Evolutionary conservation across 2,329 filamentous ascomycete species (phyloP).

Genomic region (Zymoseptoria pseudotritici): DNA sequence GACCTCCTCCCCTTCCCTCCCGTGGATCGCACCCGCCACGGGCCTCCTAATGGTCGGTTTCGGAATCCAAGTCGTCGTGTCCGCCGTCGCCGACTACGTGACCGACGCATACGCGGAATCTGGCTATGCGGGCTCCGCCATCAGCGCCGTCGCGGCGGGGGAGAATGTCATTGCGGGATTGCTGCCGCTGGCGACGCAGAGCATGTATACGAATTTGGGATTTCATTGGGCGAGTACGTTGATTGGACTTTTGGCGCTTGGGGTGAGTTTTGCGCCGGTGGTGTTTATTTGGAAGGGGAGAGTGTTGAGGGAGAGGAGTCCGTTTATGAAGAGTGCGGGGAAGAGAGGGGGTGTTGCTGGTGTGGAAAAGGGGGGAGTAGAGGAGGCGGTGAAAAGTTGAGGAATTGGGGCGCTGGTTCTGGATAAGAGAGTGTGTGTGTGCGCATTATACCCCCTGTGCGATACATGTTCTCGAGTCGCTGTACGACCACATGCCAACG

Average conservation of each 20-base stretch:
- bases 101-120: constrained; percentile 41
- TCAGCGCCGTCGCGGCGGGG: constrained; percentile 42
- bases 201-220: constrained; percentile 42
- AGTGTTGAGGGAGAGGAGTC: constrained; percentile 26
- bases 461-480: too few species aligned
- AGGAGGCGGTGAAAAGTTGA: too few species aligned
- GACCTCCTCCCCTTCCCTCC: constrained; percentile 37
- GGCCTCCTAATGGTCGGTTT: constrained; percentile 44
- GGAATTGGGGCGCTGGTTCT: too few species aligned
- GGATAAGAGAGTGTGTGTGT: too few species aligned
- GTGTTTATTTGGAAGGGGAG: constrained; percentile 33
- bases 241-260: constrained; percentile 38
- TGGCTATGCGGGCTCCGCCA: constrained; percentile 43
- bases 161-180: constrained; percentile 45
- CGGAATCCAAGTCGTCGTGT: constrained; percentile 42
- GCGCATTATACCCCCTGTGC: too few species aligned
- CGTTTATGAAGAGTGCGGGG: constrained; percentile 25
- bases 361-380: not conserved
- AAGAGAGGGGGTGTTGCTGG: not conserved
- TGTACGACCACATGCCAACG: too few species aligned
- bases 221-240: constrained; percentile 45
- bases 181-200: constrained; percentile 40
- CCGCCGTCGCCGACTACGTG: constrained; percentile 42
- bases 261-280: constrained; percentile 39
- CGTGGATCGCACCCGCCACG: constrained; percentile 43